phyloP scores from a whole-genome alignment of 78 protist genomes.

The Protostelium mycophagum region DNA sequence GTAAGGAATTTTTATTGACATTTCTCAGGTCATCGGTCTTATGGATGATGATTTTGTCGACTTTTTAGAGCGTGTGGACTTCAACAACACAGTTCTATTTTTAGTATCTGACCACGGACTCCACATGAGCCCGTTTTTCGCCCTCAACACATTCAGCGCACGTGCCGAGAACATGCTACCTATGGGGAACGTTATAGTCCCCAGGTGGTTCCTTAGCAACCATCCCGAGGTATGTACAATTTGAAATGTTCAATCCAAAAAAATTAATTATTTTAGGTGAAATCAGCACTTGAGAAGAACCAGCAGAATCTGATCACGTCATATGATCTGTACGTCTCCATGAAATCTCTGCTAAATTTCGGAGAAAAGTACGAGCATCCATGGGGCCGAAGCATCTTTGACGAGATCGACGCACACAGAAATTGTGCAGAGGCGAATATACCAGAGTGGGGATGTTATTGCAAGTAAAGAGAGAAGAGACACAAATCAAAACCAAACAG shows the following conservation, averaged over 20 bases:
- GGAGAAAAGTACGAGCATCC: not conserved
- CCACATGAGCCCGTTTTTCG: not conserved
- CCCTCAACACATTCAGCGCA: not conserved
- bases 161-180: not conserved
- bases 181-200: constrained; percentile 11
- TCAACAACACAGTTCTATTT: constrained; percentile 24
- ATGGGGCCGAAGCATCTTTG: not conserved
- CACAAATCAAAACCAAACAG: too few species aligned
- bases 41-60: not conserved
- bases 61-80: not conserved
- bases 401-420: not conserved
- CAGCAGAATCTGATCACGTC: not conserved
- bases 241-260: not conserved
- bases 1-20: not conserved
- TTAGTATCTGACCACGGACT: constrained; percentile 40
- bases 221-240: constrained; percentile 26
- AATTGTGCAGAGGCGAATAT: not conserved
- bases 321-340: not conserved
- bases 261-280: not conserved
- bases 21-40: not conserved
- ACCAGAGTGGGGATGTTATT: not conserved
- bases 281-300: not conserved
- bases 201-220: constrained; percentile 31
- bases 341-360: not conserved
- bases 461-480: too few species aligned